phyloP scores from a whole-genome alignment of 768 basidiomycete genomes.

The Roridomyces roridus region DNA sequence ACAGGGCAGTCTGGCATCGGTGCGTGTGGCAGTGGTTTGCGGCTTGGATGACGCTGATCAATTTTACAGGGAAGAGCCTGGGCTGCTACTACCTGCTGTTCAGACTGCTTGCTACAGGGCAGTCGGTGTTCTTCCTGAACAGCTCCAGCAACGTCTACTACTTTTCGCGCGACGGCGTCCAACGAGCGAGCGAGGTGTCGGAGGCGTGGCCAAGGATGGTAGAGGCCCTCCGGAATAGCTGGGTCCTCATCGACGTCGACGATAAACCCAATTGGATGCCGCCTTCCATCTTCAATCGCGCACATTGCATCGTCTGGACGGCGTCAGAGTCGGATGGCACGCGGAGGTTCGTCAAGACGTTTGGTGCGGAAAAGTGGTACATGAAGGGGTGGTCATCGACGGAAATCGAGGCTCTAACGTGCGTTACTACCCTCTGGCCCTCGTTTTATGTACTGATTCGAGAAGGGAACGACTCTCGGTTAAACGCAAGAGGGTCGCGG shows the following conservation, averaged over 20 bases:
- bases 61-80: conserved; percentile 7
- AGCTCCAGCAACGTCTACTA: neutral
- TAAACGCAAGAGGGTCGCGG: neutral
- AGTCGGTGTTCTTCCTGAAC: conserved; percentile 10
- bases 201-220: neutral
- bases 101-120: conserved; percentile 7
- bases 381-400: conserved; percentile 14
- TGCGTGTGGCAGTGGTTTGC: neutral
- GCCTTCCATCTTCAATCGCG: neutral
- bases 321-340: conserved; percentile 5
- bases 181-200: neutral
- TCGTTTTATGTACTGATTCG: neutral
- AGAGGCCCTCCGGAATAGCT: conserved; percentile 1
- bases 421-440: no score
- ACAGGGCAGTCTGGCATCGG: conserved; percentile 6
- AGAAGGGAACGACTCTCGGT: conserved; percentile 4
- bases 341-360: neutral
- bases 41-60: no score
- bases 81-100: conserved; percentile 12
- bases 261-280: neutral
- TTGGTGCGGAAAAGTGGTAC: conserved; percentile 2
- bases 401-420: conserved; percentile 6
- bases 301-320: conserved; percentile 10
- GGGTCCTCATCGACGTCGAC: conserved; percentile 17
- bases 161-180: conserved; percentile 11